Conservation (phyloP, 1,284 basidiomycete species). For the Melampsora abietis-canadensis region DNA sequence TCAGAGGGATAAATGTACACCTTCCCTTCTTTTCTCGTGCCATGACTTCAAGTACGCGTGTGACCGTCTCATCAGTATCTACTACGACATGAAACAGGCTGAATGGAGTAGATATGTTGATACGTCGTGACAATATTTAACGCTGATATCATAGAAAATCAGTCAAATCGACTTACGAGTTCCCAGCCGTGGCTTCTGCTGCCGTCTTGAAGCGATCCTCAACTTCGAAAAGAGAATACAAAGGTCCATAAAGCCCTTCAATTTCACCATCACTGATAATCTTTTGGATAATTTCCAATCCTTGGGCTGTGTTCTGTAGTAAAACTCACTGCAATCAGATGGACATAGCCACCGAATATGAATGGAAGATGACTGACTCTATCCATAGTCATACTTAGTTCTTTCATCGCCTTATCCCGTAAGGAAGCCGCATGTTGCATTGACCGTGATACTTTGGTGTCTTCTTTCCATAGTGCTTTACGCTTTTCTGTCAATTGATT, state of each 20-base stretch:
- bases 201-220: slow-evolving; percentile 90
- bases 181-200: slow-evolving; percentile 89
- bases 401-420: slow-evolving; percentile 72
- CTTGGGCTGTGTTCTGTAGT: slow-evolving; percentile 77
- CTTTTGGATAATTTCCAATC: slow-evolving; percentile 75
- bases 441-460: slow-evolving; percentile 76
- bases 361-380: slow-evolving; percentile 60
- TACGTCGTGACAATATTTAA: not conserved
- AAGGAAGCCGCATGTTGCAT: slow-evolving; percentile 74
- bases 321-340: slow-evolving; percentile 3
- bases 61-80: slow-evolving; percentile 88
- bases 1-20: slow-evolving; percentile 97
- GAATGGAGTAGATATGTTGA: not conserved
- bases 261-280: slow-evolving; percentile 73
- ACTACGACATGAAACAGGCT: slow-evolving; percentile 97
- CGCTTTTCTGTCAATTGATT: not conserved
- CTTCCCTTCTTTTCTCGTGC: slow-evolving; percentile 84
- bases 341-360: not conserved
- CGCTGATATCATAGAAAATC: not conserved
- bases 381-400: slow-evolving; percentile 87
- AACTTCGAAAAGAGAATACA: slow-evolving; percentile 90
- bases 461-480: slow-evolving; percentile 86
- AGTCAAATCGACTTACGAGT: slow-evolving; percentile 51
- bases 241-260: slow-evolving; percentile 77
- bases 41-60: slow-evolving; percentile 84